Base-by-base conservation (phyloP, 768 basidiomycete species). In the Tulasnella sp. region DNA sequence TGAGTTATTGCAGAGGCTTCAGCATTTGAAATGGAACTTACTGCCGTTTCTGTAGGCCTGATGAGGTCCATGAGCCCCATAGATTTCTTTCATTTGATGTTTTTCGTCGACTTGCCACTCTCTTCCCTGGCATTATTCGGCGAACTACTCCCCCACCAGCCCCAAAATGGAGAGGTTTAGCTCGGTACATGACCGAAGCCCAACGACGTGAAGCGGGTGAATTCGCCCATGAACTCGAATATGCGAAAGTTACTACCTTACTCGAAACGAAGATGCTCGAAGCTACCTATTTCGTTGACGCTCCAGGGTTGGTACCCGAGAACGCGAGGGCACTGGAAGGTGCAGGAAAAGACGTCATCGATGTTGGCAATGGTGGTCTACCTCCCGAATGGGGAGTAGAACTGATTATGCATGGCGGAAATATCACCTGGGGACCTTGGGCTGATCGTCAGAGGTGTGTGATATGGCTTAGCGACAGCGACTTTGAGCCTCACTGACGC, bases 311-410 rank as follows among this genome's bases (percentile, higher is more conserved):
- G 12, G 53, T 56, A 15, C 55, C 55, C 8, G 55, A 45, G 13
- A 42, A 55, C 25, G 28, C 55, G 25, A 29, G 41, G 19, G 40
- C 25, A 33, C 27, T 47, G n/a, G 55, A 53, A 24, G 50, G 29
- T 12, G 33, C 24, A 9, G 60, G 56, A 3, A 43, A 53, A 22
- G 63, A 63, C 28, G 53, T 54, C 9, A 62, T 75, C 60, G 81
- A 89, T 56, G 71, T 91, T 44, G 90, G 87, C 2, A 95, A 95
- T 60, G 83, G 88, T 1, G 91, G 86, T 59, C 61, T 81, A 35
- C 72, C 84, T 19, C 93, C 93, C 5, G 88, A 98, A 61, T 98
- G 91, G 87, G 93, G 92, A 2, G 67, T 95, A 22, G 87, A 98
- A 60, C 58, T 98, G 15, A 73, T 81, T 15, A 69, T 96, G n/a